Evolutionary conservation across 345 rosid genomes (phyloP), one percentile per base, ranked within the genome.

Genomic region (Carallia pectinifolia): DNA sequence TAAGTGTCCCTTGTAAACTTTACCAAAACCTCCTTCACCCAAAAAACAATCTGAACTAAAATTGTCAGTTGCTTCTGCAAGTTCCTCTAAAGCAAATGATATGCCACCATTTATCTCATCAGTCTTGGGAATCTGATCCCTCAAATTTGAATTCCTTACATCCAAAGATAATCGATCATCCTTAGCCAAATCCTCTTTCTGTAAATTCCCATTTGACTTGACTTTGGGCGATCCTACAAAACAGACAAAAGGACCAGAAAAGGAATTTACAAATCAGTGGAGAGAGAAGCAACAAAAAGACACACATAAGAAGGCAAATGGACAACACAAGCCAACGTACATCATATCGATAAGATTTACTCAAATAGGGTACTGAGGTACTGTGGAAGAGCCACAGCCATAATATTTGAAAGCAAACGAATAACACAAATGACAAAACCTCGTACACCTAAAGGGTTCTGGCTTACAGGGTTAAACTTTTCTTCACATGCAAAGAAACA

Each of bases 1-100:
- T 64, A 92, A 61, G 64, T 60, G 58, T 13, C 95, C 98, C 68
- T 83, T 89, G 81, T 74, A 93, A 37, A 93, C 97, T 81, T 85
- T 88, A 13, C 96, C 98, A 56, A 93, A 93, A 38, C 98, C 98
- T 23, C 98, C 98, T 86, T 86, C 93, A 34, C 98, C 97, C 44
- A 93, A 67, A 64, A 87, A 87, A 83, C 88, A 88, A 79, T 82
- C 85, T 1, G 79, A 62, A 69, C 82, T 80, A 54, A 93, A 93
- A 83, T 89, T 85, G 2, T 79, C 84, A 0, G 96, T 90, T 18
- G 93, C 95, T 18, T 68, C 69, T 0, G 77, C 75, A 16, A 92
- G 95, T 80, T 92, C 93, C 53, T 74, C 71, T 61, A 87, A 85
- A 29, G 88, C 79, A 72, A 88, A 88, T 36, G 85, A 71, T 47